phyloP scores from a whole-genome alignment of 257 asterid genomes.

The Solanum okadae region DNA sequence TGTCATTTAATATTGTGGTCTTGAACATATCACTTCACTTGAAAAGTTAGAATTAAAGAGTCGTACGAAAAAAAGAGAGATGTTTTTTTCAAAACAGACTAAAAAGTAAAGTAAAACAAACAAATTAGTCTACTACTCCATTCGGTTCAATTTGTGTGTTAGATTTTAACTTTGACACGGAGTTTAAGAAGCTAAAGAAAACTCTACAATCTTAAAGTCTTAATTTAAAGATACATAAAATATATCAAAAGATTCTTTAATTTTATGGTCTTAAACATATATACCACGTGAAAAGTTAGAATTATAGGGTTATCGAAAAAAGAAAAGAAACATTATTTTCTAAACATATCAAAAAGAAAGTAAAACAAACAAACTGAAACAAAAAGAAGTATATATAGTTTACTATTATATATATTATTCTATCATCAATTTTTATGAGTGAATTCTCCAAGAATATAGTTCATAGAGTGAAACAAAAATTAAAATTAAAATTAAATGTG shows the following conservation, averaged over 20 bases:
- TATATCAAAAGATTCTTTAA: no score
- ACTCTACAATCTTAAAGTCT: neutral
- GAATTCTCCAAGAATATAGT: neutral
- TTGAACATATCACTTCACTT: no score
- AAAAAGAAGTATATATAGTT: no score
- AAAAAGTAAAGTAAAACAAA: no score
- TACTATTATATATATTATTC: neutral
- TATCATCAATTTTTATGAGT: neutral
- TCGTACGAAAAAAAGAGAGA: no score
- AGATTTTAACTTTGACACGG: fast-evolving
- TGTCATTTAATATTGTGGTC: neutral
- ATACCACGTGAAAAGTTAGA: neutral
- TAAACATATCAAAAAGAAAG: no score
- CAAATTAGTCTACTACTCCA: neutral
- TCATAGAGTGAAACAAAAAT: neutral
- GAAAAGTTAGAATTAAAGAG: neutral
- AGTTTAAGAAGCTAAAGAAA: no score
- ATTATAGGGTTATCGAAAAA: neutral
- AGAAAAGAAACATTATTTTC: no score
- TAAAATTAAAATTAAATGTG: constrained; percentile 22
- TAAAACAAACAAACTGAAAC: neutral
- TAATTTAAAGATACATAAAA: no score
- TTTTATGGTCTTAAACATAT: no score
- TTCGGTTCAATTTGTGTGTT: neutral
- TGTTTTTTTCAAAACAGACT: neutral